phyloP scores from a whole-genome alignment of 2,329 filamentous ascomycete genomes.

The Arachnomyces sp. region DNA sequence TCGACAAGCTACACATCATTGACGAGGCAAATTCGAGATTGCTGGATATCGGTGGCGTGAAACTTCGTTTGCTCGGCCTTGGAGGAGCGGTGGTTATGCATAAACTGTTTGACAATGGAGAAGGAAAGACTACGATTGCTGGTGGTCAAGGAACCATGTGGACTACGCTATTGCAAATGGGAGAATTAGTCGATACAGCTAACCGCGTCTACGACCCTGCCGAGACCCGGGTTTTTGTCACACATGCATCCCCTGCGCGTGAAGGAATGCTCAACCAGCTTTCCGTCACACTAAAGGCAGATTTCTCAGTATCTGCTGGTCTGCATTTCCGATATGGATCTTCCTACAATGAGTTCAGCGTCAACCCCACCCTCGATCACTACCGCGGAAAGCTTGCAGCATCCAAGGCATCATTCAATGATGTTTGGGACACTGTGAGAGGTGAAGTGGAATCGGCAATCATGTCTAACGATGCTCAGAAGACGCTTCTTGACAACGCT shows the following conservation, averaged over 20 bases:
- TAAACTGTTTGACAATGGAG: slow-evolving; percentile 98
- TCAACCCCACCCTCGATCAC: slow-evolving; percentile 95
- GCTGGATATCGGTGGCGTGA: slow-evolving; percentile 89
- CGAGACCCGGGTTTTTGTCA: slow-evolving; percentile 93
- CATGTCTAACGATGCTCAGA: slow-evolving; percentile 84
- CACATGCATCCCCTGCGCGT: slow-evolving; percentile 90
- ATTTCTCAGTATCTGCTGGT: slow-evolving; percentile 95
- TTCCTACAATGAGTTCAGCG: slow-evolving; percentile 99
- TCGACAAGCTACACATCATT: slow-evolving; percentile 94
- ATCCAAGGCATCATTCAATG: slow-evolving; percentile 96
- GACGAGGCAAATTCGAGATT: slow-evolving; percentile 95
- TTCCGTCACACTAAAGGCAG: slow-evolving; percentile 91
- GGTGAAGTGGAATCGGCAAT: slow-evolving; percentile 92
- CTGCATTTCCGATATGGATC: slow-evolving; percentile 98
- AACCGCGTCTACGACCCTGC: slow-evolving; percentile 98
- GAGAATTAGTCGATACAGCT: slow-evolving; percentile 92
- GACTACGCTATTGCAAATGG: slow-evolving; percentile 97
- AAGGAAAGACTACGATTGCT: slow-evolving; percentile 94
- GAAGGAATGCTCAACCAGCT: slow-evolving; percentile 97
- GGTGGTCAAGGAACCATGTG: slow-evolving; percentile 99
- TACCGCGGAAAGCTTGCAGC: slow-evolving; percentile 97
- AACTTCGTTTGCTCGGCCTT: slow-evolving; percentile 85
- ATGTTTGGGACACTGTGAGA: slow-evolving; percentile 99
- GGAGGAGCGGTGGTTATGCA: slow-evolving; percentile 98
- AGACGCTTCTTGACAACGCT: slow-evolving; percentile 83